Evolutionary conservation across 2,329 filamentous ascomycete species (phyloP), one percentile per base, ranked within the genome.

Genomic region (Xylaria sp.): DNA sequence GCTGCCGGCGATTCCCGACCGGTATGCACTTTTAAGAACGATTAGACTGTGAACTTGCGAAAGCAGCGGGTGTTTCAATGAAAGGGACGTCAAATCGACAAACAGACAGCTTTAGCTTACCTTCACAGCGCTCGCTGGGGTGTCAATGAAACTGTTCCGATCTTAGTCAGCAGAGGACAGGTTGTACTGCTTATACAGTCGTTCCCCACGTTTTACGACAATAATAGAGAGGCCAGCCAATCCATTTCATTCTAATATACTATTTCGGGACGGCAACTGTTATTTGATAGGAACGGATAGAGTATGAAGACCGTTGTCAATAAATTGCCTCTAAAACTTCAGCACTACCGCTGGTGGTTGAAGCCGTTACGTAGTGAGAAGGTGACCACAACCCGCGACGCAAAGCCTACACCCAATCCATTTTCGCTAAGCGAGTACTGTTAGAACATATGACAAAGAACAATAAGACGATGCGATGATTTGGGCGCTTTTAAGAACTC

Each of bases 401-500:
- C 19, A 19, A 19, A 10, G 43, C 17, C 23, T n/a, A n/a, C n/a
- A 7, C 25, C n/a, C 21, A 15, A 43, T n/a, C n/a, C 6, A 6
- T 17, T 31, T 10, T 31, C n/a, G 25, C 43, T 47, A 31, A 47
- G 25, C n/a, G n/a, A 10, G 27, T 19, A 15, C 15, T 27, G 29
- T 19, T 23, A 11, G 13, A 47, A 4, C 25, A 15, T 19, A n/a
- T 47, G 43, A 31, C 43, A 31, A 19, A 47, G n/a, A 17, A 31
- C 19, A 47, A 31, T 31, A 47, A 15, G n/a, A 31, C n/a, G 43
- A 31, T 41, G 21, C 35, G 19, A 55, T 60, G 27, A 60, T 55
- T 56, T 40, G 44, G 31, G 38, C 52, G 52, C 52, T 60, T 56
- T 23, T 13, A 25, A 38, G 38, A n/a, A 15, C 21, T 54, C 57